Evolutionary conservation across 164 flowering plant species (phyloP).

Genomic region (Chimonanthus praecox): DNA sequence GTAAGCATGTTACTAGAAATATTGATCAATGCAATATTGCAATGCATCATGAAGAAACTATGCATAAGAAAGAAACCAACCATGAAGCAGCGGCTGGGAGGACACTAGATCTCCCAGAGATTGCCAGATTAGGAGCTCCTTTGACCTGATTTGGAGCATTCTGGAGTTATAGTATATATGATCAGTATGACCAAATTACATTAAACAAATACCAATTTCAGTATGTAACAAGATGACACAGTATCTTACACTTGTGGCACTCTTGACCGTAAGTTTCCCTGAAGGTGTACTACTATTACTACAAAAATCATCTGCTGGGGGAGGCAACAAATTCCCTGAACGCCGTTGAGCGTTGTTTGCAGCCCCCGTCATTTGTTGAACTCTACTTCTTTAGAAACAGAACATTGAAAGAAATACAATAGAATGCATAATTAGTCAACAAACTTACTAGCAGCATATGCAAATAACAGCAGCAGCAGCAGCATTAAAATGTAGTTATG

Average conservation of each 20-base stretch:
- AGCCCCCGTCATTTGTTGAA: conserved; percentile 44
- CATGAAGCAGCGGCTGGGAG: conserved; percentile 92
- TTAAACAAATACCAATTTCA: background rate
- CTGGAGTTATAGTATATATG: conserved; percentile 20
- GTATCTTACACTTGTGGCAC: conserved; percentile 32
- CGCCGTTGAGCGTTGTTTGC: conserved; percentile 34
- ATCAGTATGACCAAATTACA: background rate
- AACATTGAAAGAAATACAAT: too few relatives aligned
- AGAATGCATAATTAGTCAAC: too few relatives aligned
- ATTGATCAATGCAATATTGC: background rate
- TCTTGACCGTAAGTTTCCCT: conserved; percentile 23
- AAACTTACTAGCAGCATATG: background rate
- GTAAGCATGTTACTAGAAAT: background rate
- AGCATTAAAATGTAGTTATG: background rate
- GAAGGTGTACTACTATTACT: conserved; percentile 15
- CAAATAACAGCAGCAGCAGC: background rate
- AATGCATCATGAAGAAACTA: conserved; percentile 1
- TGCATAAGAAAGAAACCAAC: conserved; percentile 26
- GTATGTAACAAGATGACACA: background rate
- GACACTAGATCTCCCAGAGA: conserved; percentile 54
- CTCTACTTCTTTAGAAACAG: conserved; percentile 23
- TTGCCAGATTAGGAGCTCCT: conserved; percentile 53
- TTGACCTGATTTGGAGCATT: conserved; percentile 32
- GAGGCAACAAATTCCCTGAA: conserved; percentile 50
- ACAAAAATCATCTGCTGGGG: conserved; percentile 38